Evolutionary conservation across 225 moss, liverwort and hornwort genomes (phyloP), one percentile per base, ranked within the genome.

Genomic region (Straminergon stramineum): DNA sequence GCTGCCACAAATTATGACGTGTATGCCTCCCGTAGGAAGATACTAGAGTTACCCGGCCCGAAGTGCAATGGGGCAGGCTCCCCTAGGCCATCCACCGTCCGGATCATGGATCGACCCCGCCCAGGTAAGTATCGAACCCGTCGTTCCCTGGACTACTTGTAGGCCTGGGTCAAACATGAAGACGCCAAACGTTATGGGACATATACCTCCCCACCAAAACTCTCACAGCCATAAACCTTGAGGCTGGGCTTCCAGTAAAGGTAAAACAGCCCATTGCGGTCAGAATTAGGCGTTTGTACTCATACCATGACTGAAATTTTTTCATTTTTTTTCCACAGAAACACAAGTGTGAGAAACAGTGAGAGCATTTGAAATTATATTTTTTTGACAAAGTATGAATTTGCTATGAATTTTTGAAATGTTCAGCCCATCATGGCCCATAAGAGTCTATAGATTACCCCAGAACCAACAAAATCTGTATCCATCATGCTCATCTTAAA

Each of bases 71-170:
- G 15, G 48, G 64, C 82, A 83, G 65, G 51, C 51, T 35, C 35
- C 86, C 63, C 61, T 48, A 76, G 63, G 76, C 52, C 48, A 76
- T 76, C 63, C 86, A 52, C 86, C 64, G 28, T 52, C 63, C 12
- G 14, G 86, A 2, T 63, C 34, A 20, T n/a, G 63, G 86, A 86
- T 76, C 6, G 52, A 63, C 75, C 86, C 63, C 86, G 63, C 53
- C 76, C 63, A 86, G 86, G 62, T 75, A 86, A 75, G 62, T 48
- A 18, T 6, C 7, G 2, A 3, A 2, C 0, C 0, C 0, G 0
- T 4, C 24, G 3, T 4, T 1, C 9, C 15, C 9, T 3, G 30
- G 13, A 14, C 0, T 31, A 77, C 7, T 86, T 86, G 19, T 77
- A 86, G 2, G 28, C 15, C 5, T 10, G 20, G 13, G 20, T 53